Evolutionary conservation across 2,329 filamentous ascomycete species (phyloP).

Genomic region (Exutisphaerella laricina): DNA sequence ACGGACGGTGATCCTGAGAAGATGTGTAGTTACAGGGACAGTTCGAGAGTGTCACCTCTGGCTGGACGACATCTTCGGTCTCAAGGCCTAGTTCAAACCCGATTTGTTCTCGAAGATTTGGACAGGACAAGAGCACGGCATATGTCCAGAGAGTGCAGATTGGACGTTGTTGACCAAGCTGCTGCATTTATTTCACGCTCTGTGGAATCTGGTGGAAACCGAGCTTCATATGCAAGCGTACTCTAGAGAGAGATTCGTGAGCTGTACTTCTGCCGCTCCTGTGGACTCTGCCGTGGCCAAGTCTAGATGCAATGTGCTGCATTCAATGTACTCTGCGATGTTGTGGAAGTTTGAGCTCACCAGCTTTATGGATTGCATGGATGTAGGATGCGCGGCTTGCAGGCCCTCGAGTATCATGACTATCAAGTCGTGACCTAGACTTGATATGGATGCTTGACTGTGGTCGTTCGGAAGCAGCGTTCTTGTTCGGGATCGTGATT

Average conservation of each 20-base stretch:
- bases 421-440: background rate
- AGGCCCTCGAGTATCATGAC: background rate
- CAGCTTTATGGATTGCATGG: background rate
- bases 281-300: no score
- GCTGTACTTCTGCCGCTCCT: no score
- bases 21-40: background rate
- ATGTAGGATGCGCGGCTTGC: background rate
- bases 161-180: no score
- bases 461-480: background rate
- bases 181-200: no score
- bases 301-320: background rate
- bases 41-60: background rate
- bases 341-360: constrained; percentile 1
- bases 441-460: background rate
- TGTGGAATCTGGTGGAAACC: no score
- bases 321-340: constrained; percentile 1
- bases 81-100: background rate
- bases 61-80: background rate
- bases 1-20: background rate
- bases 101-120: no score
- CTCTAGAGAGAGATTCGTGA: no score
- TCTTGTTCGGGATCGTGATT: background rate
- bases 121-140: no score
- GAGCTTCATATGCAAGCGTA: no score
- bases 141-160: no score